Base-by-base conservation (phyloP, 176 grass and related monocot genomes). In the Thinopyrum elongatum region DNA sequence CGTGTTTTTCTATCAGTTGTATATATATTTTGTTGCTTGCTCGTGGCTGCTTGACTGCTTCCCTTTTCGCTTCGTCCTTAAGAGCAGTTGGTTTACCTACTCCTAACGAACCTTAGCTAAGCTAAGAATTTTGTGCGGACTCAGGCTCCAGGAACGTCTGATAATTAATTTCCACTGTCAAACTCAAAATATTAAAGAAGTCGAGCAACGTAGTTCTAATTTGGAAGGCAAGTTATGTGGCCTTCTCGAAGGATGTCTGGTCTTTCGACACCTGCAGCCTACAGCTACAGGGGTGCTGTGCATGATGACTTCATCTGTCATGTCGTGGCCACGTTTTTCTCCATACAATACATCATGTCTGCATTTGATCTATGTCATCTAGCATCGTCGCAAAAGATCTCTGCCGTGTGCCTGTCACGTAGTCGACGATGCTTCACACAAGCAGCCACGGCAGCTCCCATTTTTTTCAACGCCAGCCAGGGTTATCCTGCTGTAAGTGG, bases 81-180 rank as follows among this genome's bases (percentile, higher is more conserved):
- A 22, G 11, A 70, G 36, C 17, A 3, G 87, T 77, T 70, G 29
- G 83, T 77, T 86, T 10, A 82, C 78, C 78, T 81, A 61, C 62
- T 26, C 38, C 13, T 86, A 87, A 82, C 70, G 42, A 77, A 82
- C 35, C 78, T 77, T 27, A 35, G 30, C 41, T 74, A 81, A 87
- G n/a, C 47, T 1, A 19, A 28, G n/a, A 65, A 33, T 75, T 8
- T 71, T 8, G 35, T 28, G 51, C 21, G 3, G 39, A 74, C 35
- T 62, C 53, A 11, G 31, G 8, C 19, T 70, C 57, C 29, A 34
- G 17, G 79, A 26, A 53, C 41, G 36, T 16, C 39, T 62, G 29
- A 25, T 69, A 78, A 15, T 17, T 55, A 81, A 17, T 15, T 57
- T 19, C 21, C 42, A 2, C 14, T 31, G 33, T 19, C 59, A 14